Base-by-base conservation (phyloP, 2,329 filamentous ascomycete genomes). In the Rhynchosporium graminicola region DNA sequence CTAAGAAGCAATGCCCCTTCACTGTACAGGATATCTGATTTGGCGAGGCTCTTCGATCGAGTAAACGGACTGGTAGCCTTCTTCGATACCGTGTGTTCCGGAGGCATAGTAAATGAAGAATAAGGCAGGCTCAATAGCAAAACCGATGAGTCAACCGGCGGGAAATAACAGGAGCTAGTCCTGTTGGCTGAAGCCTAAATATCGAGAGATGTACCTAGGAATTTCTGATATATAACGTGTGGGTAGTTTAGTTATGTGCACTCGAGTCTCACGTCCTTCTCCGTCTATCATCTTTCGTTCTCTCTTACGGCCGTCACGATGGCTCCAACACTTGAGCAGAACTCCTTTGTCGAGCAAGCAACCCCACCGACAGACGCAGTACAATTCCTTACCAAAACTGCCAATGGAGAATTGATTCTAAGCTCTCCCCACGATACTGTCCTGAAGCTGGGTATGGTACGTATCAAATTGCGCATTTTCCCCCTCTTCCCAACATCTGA, bases 391-490 rank as follows among this genome's bases (percentile, higher is more conserved):
- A 62, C 74, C 33, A 56, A 55, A 38, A 31, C 45, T 26, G 33
- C 15, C 7, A 51, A 51, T 36, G 10, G 55, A 60, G 58, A 48
- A 38, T 28, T 40, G 29, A 29, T 28, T 29, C 42, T 8, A 6
- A 36, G 9, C 33, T 10, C 33, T 46, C 13, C 54, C 50, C 45
- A 48, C 40, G 45, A 26, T 12, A 29, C 29, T 20, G 48, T 59
- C 10, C 33, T 8, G 40, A 60, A 63, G n/a, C 57, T 60, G 12
- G 74, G 74, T 7, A 74, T 74, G 57, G 20, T 20, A 20, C 20
- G 20, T 20, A 20, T 20, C 20, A 20, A 20, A 20, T 20, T 20
- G 20, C 20, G 20, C 20, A 20, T 20, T 20, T 20, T 20, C 20
- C 20, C 20, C 20, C 20, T 20, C 20, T 20, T 20, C 1, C 20